Evolutionary conservation across 768 basidiomycete genomes (phyloP).

Genomic region (Mycena chlorophos): DNA sequence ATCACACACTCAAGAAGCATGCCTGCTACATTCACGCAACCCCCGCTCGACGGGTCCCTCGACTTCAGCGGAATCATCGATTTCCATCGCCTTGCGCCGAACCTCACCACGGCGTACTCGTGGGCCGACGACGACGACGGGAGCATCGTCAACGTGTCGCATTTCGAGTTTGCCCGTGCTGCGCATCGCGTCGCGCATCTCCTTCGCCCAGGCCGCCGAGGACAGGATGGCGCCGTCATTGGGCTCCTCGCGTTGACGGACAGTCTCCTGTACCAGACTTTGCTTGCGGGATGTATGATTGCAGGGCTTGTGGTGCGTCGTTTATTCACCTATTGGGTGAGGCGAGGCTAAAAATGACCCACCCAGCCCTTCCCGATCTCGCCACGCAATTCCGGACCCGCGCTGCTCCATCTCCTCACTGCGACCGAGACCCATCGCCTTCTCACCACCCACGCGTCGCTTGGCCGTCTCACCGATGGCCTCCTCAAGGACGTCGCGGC

Average conservation of each 20-base stretch:
- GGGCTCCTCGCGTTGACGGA: slow-evolving; percentile 37
- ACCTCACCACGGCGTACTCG: slow-evolving; percentile 5
- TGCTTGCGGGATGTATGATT: slow-evolving; percentile 38
- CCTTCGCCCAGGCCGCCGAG: slow-evolving; percentile 33
- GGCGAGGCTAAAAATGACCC: neutral
- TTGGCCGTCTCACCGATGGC: slow-evolving; percentile 29
- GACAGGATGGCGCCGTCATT: slow-evolving; percentile 34
- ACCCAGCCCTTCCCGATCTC: slow-evolving; percentile 44
- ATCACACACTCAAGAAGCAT: too few relatives aligned
- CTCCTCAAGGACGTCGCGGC: slow-evolving; percentile 25
- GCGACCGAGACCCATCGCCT: slow-evolving; percentile 40
- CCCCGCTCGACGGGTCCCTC: slow-evolving; percentile 15
- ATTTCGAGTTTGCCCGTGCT: slow-evolving; percentile 46
- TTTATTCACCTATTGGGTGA: too few relatives aligned
- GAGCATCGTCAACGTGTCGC: slow-evolving; percentile 31
- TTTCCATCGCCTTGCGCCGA: slow-evolving; percentile 2
- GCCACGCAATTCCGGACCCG: slow-evolving; percentile 39
- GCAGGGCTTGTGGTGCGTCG: slow-evolving; percentile 39
- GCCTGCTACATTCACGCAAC: too few relatives aligned
- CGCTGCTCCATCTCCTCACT: slow-evolving; percentile 36
- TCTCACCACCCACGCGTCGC: slow-evolving; percentile 30
- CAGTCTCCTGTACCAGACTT: slow-evolving; percentile 42
- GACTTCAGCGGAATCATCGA: slow-evolving; percentile 12
- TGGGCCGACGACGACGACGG: slow-evolving; percentile 28
- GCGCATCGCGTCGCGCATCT: slow-evolving; percentile 43